Base-by-base conservation (phyloP, 176 grass and related monocot genomes). In the Hordeum marinum region DNA sequence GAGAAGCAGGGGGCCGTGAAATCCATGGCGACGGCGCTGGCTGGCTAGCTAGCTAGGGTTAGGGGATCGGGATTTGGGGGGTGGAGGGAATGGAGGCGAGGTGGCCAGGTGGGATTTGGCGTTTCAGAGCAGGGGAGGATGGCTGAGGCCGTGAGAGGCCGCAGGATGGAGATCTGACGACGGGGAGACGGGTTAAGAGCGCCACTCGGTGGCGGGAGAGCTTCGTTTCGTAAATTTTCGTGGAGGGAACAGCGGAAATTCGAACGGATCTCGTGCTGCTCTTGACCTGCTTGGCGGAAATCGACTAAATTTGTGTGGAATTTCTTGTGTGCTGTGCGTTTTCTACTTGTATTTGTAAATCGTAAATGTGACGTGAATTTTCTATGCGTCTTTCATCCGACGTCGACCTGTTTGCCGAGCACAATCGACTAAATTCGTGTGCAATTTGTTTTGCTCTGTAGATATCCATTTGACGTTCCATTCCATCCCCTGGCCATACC, bases 1-100 rank as follows among this genome's bases (percentile, higher is more conserved):
- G 93, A 94, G 90, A 94, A 94, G 9, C 93, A 95, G 7, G 93
- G 96, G 32, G 63, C 84, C 27, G 89, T 57, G 63, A 92, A 81
- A 9, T 92, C 93, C 93, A 95, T 95, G 60, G 45, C 6, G 18
- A 45, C 6, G 61, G 23, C 32, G 59, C 9, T 1, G 52, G 29
- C 59, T 74, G 32, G 32, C 32, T 34, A 34, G 32, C 32, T 34
- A 34, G 32, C 32, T 34, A 62, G 74, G 46, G 24, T 83, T 82
- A 74, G 70, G 59, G 2, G 26, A 11, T 8, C n/a, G 45, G 58
- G 61, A 68, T 66, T 88, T 40, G 26, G 17, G 46, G 84, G 72
- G 41, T 66, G 37, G 11, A 41, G 46, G 84, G 45, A 46, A 8
- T 14, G 15, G 50, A 12, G n/a, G 32, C 27, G 50, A 24, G 6